Percentiles rank a stretch among this genome's conserved stretches.
Evolutionary conservation across 352 stramenopile species (phyloP).

Genomic region (Globisporangium apiculatum): DNA sequence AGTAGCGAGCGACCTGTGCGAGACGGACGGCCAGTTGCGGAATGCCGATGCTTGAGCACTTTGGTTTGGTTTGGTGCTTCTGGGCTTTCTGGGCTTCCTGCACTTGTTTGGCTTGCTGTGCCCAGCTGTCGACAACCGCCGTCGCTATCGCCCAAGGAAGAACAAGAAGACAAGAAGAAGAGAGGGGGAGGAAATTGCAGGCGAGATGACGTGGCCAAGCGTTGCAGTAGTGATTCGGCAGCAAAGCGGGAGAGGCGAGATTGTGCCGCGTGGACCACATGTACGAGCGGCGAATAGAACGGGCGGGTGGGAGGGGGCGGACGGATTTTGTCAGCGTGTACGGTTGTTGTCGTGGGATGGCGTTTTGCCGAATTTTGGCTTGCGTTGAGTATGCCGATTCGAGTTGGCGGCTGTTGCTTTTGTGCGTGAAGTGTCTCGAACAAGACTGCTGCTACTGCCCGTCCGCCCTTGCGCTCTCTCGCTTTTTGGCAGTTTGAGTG

Average conservation of each 20-base stretch:
- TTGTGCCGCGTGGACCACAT: too few species aligned
- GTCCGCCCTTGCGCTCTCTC: too few species aligned
- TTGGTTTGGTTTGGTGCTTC: too few species aligned
- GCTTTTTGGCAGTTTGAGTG: too few species aligned
- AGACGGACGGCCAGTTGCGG: constrained; percentile 12
- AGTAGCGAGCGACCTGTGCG: constrained; percentile 1
- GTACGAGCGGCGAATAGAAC: constrained; percentile 2
- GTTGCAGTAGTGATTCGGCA: constrained; percentile 5
- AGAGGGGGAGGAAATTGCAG: constrained; percentile 4
- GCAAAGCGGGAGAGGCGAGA: not conserved
- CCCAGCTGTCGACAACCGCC: not conserved
- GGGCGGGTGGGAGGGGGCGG: constrained; percentile 2
- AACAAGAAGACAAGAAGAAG: constrained; percentile 6
- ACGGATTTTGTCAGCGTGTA: not conserved
- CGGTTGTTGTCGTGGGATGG: not conserved
- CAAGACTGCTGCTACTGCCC: too few species aligned
- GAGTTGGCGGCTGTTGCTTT: too few species aligned
- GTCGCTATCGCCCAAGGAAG: too few species aligned
- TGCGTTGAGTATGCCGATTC: too few species aligned
- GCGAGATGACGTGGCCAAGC: constrained; percentile 1
- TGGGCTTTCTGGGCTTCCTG: too few species aligned
- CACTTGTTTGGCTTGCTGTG: not conserved
- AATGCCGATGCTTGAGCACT: constrained; percentile 2
- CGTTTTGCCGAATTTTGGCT: not conserved
- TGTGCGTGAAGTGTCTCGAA: too few species aligned